Evolutionary conservation across 805 yeast species (phyloP).

Genomic region (Martiniozyma abietophila): DNA sequence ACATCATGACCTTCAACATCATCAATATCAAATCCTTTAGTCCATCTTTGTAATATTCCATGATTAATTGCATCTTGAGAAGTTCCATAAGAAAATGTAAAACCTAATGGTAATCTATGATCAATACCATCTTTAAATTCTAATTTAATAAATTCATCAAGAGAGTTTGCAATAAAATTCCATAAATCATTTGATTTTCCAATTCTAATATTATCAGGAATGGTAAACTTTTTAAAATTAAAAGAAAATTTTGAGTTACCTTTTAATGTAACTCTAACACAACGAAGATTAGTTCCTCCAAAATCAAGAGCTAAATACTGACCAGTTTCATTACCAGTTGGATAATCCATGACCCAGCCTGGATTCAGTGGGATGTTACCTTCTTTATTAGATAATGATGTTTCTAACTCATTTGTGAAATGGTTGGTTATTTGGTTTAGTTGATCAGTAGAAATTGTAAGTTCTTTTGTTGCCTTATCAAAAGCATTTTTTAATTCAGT

Average conservation of each 20-base stretch:
- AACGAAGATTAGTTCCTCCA: conserved; percentile 96
- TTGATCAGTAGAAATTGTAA: conserved; percentile 52
- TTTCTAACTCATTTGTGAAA: conserved; percentile 69
- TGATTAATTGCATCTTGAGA: conserved; percentile 73
- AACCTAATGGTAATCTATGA: conserved; percentile 68
- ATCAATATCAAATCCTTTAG: conserved; percentile 91
- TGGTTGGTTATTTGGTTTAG: conserved; percentile 62
- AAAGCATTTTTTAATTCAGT: conserved; percentile 23
- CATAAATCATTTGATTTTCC: conserved; percentile 70
- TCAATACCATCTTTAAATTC: conserved; percentile 58
- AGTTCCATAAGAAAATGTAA: conserved; percentile 91
- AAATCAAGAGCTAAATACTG: conserved; percentile 87
- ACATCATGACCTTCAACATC: conserved; percentile 93
- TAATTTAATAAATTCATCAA: conserved; percentile 51
- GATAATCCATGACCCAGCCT: conserved; percentile 91
- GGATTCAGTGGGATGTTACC: conserved; percentile 96
- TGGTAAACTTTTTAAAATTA: conserved; percentile 73
- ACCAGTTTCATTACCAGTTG: conserved; percentile 87
- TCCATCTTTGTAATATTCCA: conserved; percentile 92
- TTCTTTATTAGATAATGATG: conserved; percentile 67
- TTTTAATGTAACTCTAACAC: conserved; percentile 72
- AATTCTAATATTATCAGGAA: conserved; percentile 72
- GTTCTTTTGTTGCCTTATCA: conserved; percentile 45
- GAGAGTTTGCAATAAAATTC: conserved; percentile 77
- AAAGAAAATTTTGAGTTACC: conserved; percentile 84